Percentiles rank a stretch among this genome's conserved stretches.
Evolutionary conservation across 139 green algal genomes (phyloP).

Genomic region (Trebouxia sp.): DNA sequence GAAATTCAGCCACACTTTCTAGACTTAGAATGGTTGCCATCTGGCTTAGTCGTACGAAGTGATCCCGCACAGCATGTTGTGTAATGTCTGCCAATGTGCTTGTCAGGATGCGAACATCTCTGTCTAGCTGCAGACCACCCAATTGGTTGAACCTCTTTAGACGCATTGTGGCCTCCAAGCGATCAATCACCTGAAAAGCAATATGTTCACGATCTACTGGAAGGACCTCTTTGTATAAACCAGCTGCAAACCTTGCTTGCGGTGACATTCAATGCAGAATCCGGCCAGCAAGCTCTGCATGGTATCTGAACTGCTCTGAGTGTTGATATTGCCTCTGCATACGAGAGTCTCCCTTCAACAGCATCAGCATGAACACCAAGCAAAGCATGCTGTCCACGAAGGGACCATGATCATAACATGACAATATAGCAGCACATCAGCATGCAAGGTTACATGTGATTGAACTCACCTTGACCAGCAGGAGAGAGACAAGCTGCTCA

Average conservation of each 20-base stretch:
- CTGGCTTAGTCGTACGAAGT: slow-evolving; percentile 87
- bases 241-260: not conserved
- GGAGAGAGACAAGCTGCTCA: slow-evolving; percentile 70
- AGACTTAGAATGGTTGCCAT: slow-evolving; percentile 88
- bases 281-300: no score
- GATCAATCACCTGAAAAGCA: slow-evolving; percentile 41
- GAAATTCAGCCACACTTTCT: slow-evolving; percentile 80
- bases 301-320: no score
- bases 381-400: no score
- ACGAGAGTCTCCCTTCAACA: no score
- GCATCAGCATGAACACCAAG: no score
- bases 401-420: no score
- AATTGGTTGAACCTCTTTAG: slow-evolving; percentile 94
- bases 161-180: slow-evolving; percentile 80
- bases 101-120: slow-evolving; percentile 78
- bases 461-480: slow-evolving; percentile 61
- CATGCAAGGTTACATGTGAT: not conserved
- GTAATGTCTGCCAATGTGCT: slow-evolving; percentile 72
- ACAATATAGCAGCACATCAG: not conserved
- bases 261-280: not conserved
- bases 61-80: slow-evolving; percentile 83
- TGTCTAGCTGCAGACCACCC: slow-evolving; percentile 91
- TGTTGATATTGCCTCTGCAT: no score
- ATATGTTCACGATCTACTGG: not conserved
- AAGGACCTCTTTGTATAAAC: no score